Conservation (phyloP, 2,329 filamentous ascomycete genomes). For the Plectosphaerella plurivora region DNA sequence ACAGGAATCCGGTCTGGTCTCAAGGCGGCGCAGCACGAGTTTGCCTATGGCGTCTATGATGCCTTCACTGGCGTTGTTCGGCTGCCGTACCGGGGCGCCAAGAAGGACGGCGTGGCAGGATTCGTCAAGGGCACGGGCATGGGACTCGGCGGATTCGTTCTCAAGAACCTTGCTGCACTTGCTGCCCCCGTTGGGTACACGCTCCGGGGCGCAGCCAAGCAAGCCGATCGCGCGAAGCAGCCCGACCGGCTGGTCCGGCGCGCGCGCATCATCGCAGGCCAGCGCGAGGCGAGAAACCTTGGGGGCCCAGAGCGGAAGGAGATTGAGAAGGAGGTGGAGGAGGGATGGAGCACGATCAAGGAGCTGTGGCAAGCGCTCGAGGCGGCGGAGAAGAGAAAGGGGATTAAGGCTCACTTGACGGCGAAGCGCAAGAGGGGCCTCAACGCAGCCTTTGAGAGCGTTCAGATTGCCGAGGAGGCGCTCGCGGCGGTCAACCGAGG, state of each 20-base stretch:
- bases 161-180: conserved; percentile 61
- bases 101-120: conserved; percentile 41
- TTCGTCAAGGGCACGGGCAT: conserved; percentile 54
- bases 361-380: conserved; percentile 33
- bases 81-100: conserved; percentile 54
- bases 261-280: conserved; percentile 55
- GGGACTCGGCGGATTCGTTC: conserved; percentile 58
- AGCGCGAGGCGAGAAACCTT: conserved; percentile 35
- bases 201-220: conserved; percentile 60
- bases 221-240: conserved; percentile 47
- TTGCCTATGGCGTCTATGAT: conserved; percentile 61
- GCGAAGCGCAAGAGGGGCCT: conserved; percentile 31
- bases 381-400: conserved; percentile 24
- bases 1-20: conserved; percentile 62
- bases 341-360: conserved; percentile 37
- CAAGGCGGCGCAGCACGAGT: conserved; percentile 55
- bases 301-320: conserved; percentile 22
- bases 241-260: conserved; percentile 50
- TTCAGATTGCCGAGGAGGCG: conserved; percentile 38
- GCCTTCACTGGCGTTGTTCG: conserved; percentile 59
- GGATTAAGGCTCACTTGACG: conserved; percentile 24
- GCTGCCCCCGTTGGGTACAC: conserved; percentile 58
- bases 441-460: conserved; percentile 43
- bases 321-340: conserved; percentile 24
- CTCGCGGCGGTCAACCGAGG: conserved; percentile 41